Percentiles rank a stretch among this genome's conserved stretches.
Conservation (phyloP, 2,329 filamentous ascomycete genomes). For the Ophiostoma perfectum region DNA sequence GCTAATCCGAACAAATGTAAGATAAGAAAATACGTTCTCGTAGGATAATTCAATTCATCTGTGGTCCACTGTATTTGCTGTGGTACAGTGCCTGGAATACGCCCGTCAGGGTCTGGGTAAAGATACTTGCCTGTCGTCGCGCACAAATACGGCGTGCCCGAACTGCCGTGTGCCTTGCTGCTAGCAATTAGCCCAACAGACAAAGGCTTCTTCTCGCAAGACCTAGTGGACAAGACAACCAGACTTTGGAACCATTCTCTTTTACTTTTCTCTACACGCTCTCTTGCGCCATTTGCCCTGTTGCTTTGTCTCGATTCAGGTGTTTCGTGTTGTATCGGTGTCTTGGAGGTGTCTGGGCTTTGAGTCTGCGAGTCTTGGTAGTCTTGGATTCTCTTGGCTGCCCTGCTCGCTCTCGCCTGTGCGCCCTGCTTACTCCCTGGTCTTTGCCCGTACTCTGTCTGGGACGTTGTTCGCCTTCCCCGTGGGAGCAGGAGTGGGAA, state of each 20-base stretch:
- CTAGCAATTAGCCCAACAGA: neutral
- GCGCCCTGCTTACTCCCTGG: too few relatives aligned
- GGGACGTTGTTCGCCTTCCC: too few relatives aligned
- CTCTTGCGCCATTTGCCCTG: conserved; percentile 5
- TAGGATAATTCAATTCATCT: too few relatives aligned
- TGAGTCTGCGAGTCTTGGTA: conserved; percentile 1
- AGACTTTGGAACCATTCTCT: neutral
- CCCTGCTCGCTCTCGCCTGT: neutral
- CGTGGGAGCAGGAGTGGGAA: too few relatives aligned
- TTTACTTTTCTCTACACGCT: neutral
- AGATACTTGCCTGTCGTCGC: neutral
- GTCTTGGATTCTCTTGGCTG: neutral
- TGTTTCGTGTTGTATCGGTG: neutral
- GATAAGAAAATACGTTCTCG: too few relatives aligned
- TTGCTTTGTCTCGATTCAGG: conserved; percentile 1
- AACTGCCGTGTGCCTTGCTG: neutral
- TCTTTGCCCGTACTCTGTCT: too few relatives aligned
- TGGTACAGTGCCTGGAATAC: too few relatives aligned
- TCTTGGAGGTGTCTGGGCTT: conserved; percentile 3
- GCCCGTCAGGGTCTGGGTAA: too few relatives aligned
- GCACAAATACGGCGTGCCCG: conserved; percentile 7
- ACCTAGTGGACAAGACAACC: neutral
- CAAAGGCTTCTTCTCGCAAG: neutral
- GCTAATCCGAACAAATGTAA: too few relatives aligned
- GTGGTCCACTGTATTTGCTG: too few relatives aligned